Evolutionary conservation across 2,329 filamentous ascomycete genomes (phyloP), one percentile per base, ranked within the genome.

Genomic region (Verticillium zaregamsianum): DNA sequence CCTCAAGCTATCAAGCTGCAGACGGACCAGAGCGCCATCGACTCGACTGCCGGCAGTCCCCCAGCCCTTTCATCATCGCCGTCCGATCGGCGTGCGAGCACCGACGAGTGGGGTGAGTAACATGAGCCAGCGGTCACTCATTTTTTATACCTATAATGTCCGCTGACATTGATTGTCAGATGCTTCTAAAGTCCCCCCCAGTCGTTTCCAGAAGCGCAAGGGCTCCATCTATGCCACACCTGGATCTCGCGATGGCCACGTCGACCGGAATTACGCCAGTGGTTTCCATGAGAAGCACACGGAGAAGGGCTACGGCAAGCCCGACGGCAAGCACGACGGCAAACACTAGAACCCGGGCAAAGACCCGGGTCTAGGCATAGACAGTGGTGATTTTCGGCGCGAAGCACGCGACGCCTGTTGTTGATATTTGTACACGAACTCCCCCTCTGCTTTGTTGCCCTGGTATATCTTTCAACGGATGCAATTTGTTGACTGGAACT

Each of bases 151-250:
- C 7, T 55, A n/a, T 9, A 8, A 9, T 25, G 7, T 25, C 12
- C 12, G 20, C 45, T 52, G 45, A 52, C 45, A 4, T 23, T 23
- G 45, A 12, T 20, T n/a, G 20, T 15, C 33, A 86, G 87, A 90
- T 73, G 87, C 87, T 4, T 81, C 84, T 67, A 90, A 90, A 74
- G 86, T 88, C 0, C 85, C 85, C 2, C 87, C 87, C 11, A 87
- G 83, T 65, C 85, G 85, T 56, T 90, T 90, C 76, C 87, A 90
- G 74, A 88, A 88, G 76, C 84, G 85, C 69, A 86, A 88, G 74
- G 87, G 87, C 61, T 89, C 85, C 70, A 88, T 90, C 73, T 89
- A 86, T 71, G 84, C 86, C 56, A 90, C 88, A 9, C 87, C 85
- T 2, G 78, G 78, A 68, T 88, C 85, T 28, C 82, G 87, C 62